Base-by-base conservation (phyloP, 1,284 basidiomycete species). In the Austroboletus olivaceoglutinosus region DNA sequence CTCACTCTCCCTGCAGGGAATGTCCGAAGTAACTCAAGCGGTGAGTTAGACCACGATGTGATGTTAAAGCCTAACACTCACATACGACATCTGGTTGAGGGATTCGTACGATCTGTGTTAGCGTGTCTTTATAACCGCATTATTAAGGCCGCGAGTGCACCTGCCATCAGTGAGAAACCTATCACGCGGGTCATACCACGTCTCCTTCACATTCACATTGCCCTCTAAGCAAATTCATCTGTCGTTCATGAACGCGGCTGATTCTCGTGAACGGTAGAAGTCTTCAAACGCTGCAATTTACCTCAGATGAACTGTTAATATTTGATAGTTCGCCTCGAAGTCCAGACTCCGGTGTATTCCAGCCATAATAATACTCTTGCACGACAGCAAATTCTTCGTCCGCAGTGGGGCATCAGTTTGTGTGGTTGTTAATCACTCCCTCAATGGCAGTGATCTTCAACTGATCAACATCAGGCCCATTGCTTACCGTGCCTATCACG, bases 371-470 rank as follows among this genome's bases (percentile, higher is more conserved):
- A 12, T n/a, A 49, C 33, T 42, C 48, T 38, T 44, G 30, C 38
- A 38, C 30, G 41, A 37, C 37, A 25, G 18, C 40, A 48, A 36
- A 38, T 25, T 33, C 38, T 31, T 51, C 53, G 36, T 42, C 29
- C 25, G 30, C 42, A 40, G 23, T 33, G 22, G 38, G 44, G 40
- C 45, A 45, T 38, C 39, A 47, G 45, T 49, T 37, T 53, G 25
- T 36, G 43, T 41, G 39, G 42, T 53, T 52, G 61, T 60, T 51
- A 54, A 68, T 67, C 51, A 43, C 50, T 38, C 61, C 51, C 48
- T 47, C 60, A 37, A 58, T 48, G 47, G 61, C 27, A 67, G 59
- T 60, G 59, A 63, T 63, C 62, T 64, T 64, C 65, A 55, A 64
- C 52, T 55, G 62, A 67, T 62, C 62, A 52, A 42, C 43, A 34